Evolutionary conservation across 371 early-diverging fungal genomes (phyloP).

Genomic region (Choanephora cucurbitarum): DNA sequence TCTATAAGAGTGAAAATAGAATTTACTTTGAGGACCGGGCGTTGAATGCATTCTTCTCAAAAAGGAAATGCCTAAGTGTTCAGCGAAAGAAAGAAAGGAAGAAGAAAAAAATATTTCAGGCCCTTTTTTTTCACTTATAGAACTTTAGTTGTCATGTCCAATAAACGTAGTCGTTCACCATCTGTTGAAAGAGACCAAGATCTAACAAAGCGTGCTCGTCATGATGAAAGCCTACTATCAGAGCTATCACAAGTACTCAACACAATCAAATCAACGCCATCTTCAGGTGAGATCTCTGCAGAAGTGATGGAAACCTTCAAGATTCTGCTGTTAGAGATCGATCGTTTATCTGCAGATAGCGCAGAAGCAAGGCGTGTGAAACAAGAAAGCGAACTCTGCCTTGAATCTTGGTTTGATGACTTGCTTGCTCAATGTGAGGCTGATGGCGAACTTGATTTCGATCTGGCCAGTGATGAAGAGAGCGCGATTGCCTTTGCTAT

Average conservation of each 20-base stretch:
- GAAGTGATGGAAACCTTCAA: constrained; percentile 46
- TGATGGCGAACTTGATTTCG: constrained; percentile 39
- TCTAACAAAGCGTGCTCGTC: constrained; percentile 8
- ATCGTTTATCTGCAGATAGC: constrained; percentile 23
- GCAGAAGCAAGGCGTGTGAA: constrained; percentile 35
- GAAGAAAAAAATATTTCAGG: background rate
- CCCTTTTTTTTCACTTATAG: no score
- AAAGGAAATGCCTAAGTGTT: no score
- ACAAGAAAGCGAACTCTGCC: constrained; percentile 42
- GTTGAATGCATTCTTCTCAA: no score
- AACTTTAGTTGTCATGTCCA: no score
- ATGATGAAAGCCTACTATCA: constrained; percentile 19
- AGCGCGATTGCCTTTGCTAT: constrained; percentile 27
- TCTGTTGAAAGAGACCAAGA: background rate
- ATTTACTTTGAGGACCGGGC: no score
- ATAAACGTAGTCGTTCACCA: background rate
- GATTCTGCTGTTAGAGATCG: constrained; percentile 39
- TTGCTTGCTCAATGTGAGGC: constrained; percentile 46
- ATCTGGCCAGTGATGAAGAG: constrained; percentile 26
- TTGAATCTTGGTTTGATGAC: constrained; percentile 52
- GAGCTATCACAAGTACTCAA: constrained; percentile 40
- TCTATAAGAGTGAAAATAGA: no score
- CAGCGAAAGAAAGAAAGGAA: background rate
- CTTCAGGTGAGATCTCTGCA: constrained; percentile 48
- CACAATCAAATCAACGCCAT: constrained; percentile 44